These are phyloP conservation scores for Phaeophleospora eucalypticola DNA, from an alignment of 2,329 filamentous ascomycete species.

Conservation along the genomic window DNA sequence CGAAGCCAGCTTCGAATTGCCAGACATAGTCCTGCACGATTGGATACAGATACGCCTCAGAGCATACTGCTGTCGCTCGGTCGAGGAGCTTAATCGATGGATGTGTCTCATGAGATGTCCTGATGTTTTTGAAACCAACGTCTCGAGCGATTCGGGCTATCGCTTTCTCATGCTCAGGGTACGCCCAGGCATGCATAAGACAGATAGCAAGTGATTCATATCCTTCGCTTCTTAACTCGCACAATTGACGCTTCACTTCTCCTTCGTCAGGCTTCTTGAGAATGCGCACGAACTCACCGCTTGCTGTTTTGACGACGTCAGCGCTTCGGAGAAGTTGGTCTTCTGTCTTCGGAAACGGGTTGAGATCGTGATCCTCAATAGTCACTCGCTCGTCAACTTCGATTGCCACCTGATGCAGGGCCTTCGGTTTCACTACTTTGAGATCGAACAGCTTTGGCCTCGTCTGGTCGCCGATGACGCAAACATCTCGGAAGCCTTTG, in stretches of 20 bases:
- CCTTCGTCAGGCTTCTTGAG: constrained; percentile 56
- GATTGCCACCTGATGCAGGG: constrained; percentile 75
- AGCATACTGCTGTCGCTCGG: constrained; percentile 57
- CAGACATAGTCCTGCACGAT: constrained; percentile 67
- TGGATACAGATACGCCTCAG: constrained; percentile 69
- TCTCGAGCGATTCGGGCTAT: constrained; percentile 69
- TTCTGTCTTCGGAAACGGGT: constrained; percentile 41
- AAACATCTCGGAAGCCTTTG: constrained; percentile 76
- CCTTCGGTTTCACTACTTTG: constrained; percentile 76
- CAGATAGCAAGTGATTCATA: constrained; percentile 79
- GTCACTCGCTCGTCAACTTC: constrained; percentile 86
- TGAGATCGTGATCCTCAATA: constrained; percentile 71
- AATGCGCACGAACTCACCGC: constrained; percentile 68
- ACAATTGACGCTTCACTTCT: constrained; percentile 54
- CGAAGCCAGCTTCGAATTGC: constrained; percentile 27
- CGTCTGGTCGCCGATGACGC: constrained; percentile 83
- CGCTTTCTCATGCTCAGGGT: constrained; percentile 69
- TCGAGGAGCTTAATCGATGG: constrained; percentile 75
- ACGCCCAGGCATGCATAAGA: constrained; percentile 85
- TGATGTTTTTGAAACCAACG: constrained; percentile 76
- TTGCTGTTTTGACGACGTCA: constrained; percentile 63
- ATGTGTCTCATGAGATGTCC: constrained; percentile 71
- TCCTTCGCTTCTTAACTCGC: constrained; percentile 61
- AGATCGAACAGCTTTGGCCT: constrained; percentile 84
- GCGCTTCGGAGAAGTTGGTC: constrained; percentile 30